Evolutionary conservation across 768 basidiomycete genomes (phyloP).

Genomic region (Xerocomus spinulosus): DNA sequence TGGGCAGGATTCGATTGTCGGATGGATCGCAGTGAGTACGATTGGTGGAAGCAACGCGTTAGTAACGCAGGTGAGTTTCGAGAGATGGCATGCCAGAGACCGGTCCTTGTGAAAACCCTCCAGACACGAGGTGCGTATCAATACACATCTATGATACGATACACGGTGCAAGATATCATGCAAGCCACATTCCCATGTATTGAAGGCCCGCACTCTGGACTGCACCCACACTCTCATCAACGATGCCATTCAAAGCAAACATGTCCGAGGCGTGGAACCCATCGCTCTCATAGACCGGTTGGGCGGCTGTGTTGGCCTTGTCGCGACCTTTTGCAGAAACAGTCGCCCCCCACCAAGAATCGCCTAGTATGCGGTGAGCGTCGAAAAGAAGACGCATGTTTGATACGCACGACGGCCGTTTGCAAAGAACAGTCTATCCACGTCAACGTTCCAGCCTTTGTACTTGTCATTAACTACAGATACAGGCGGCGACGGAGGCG

Average conservation of each 20-base stretch:
- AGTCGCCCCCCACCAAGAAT: constrained; percentile 70
- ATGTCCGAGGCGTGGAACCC: constrained; percentile 72
- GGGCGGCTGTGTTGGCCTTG: constrained; percentile 44
- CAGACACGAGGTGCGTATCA: no score
- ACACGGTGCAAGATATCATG: constrained; percentile 10
- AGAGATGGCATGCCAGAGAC: no score
- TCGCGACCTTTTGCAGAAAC: constrained; percentile 51
- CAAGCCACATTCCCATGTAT: constrained; percentile 56
- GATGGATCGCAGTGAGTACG: no score
- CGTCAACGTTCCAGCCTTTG: constrained; percentile 57
- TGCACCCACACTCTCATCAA: constrained; percentile 47
- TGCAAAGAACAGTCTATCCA: constrained; percentile 61
- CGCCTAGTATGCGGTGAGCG: constrained; percentile 39
- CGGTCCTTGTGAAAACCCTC: no score
- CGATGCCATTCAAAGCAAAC: constrained; percentile 32
- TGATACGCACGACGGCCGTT: constrained; percentile 54
- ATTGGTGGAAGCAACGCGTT: no score
- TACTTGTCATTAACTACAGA: constrained; percentile 45
- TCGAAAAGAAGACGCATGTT: neutral
- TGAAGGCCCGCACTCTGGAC: constrained; percentile 53
- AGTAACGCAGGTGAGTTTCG: no score
- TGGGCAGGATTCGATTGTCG: no score
- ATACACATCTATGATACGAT: no score
- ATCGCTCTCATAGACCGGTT: constrained; percentile 54
- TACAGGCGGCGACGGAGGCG: constrained; percentile 41